These are phyloP conservation scores for Ogataea saltuana DNA, from an alignment of 805 yeast genomes.

Conservation along the genomic window DNA sequence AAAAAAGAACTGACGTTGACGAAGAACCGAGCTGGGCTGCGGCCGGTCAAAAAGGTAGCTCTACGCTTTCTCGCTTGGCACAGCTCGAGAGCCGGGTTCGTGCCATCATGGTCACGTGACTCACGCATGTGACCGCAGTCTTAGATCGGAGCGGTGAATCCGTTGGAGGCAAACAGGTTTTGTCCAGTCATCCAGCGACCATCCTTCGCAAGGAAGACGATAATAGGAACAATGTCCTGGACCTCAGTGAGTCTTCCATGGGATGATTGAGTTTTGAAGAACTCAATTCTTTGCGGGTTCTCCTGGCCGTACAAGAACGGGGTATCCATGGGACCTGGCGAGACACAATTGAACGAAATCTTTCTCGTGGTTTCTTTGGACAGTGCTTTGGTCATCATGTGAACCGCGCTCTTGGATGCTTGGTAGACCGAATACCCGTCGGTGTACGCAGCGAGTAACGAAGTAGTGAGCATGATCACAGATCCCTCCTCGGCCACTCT, in stretches of 20 bases:
- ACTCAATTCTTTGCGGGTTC: constrained; percentile 50
- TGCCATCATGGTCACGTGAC: too few species aligned
- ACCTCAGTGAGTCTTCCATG: constrained; percentile 55
- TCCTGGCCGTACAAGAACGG: constrained; percentile 67
- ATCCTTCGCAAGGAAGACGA: constrained; percentile 59
- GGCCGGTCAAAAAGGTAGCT: too few species aligned
- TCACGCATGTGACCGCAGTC: background rate
- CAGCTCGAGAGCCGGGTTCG: too few species aligned
- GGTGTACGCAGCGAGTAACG: constrained; percentile 65
- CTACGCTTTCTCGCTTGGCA: too few species aligned
- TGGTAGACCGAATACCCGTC: constrained; percentile 54
- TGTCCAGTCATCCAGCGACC: constrained; percentile 75
- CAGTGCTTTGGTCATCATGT: constrained; percentile 51
- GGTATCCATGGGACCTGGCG: constrained; percentile 70
- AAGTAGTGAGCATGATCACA: constrained; percentile 59
- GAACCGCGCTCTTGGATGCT: constrained; percentile 59
- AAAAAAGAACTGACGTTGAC: too few species aligned
- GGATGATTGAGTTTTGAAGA: constrained; percentile 52
- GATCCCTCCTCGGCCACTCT: constrained; percentile 52
- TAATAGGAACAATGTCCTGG: constrained; percentile 63
- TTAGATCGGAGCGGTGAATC: constrained; percentile 56
- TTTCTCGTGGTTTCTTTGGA: constrained; percentile 53
- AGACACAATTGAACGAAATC: constrained; percentile 55
- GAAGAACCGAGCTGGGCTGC: too few species aligned
- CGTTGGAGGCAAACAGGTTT: constrained; percentile 63